These are phyloP conservation scores for Pulicaria dysenterica DNA, from an alignment of 129 eudicot genomes.

Conservation along the genomic window DNA sequence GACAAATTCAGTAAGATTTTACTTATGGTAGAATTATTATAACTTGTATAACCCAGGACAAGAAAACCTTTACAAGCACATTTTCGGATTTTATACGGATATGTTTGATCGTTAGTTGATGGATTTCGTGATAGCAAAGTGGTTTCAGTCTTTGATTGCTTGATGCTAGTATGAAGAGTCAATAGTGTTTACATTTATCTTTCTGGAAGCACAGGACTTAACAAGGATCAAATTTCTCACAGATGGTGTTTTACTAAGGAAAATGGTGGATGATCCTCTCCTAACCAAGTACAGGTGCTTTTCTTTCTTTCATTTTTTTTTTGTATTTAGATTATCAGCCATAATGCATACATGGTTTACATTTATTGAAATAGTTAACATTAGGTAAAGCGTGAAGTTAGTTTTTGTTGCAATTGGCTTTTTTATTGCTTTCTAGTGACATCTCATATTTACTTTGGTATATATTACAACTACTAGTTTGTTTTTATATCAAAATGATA, in stretches of 20 bases:
- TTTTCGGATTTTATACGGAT: too few relatives aligned
- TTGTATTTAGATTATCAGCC: neutral
- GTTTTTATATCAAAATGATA: too few relatives aligned
- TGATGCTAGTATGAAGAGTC: constrained; percentile 30
- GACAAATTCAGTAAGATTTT: constrained; percentile 57
- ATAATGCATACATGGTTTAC: neutral
- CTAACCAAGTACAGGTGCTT: constrained; percentile 84
- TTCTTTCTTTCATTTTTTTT: neutral
- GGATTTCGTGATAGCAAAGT: neutral
- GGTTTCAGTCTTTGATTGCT: neutral
- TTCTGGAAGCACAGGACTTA: constrained; percentile 63
- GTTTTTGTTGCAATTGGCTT: too few relatives aligned
- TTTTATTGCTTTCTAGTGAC: too few relatives aligned
- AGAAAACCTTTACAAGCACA: neutral
- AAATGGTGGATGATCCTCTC: constrained; percentile 99
- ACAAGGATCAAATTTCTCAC: constrained; percentile 96
- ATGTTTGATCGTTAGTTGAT: too few relatives aligned
- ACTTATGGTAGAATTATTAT: neutral
- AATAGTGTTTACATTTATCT: constrained; percentile 21
- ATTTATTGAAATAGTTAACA: neutral
- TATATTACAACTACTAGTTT: too few relatives aligned
- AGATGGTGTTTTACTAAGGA: constrained; percentile 94
- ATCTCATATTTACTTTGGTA: too few relatives aligned
- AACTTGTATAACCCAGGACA: neutral
- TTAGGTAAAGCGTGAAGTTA: too few relatives aligned